Percentiles rank a stretch among this genome's conserved stretches.
Evolutionary conservation across 176 grass and related monocot species (phyloP).

Genomic region (Alloteropsis semialata): DNA sequence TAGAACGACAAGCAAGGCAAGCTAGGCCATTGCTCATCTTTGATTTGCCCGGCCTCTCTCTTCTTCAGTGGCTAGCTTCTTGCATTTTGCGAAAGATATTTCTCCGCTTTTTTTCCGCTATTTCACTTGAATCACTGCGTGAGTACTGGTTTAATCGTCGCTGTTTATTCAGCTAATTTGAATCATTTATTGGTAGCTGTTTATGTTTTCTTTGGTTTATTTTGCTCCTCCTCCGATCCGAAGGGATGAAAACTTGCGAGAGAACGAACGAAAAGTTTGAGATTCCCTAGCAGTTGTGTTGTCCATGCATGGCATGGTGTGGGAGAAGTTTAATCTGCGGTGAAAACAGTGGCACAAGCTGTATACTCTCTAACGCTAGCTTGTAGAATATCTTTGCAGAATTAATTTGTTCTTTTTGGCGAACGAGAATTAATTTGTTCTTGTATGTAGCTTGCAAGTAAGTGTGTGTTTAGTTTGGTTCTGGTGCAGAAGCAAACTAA

Average conservation of each 20-base stretch:
- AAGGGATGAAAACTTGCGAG: neutral
- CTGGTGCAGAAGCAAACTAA: neutral
- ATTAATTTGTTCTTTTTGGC: too few species aligned
- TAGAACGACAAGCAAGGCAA: neutral
- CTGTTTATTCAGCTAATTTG: constrained; percentile 34
- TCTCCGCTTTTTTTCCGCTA: constrained; percentile 4
- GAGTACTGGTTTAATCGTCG: constrained; percentile 31
- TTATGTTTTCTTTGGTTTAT: constrained; percentile 3
- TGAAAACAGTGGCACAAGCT: constrained; percentile 21
- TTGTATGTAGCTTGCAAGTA: constrained; percentile 25
- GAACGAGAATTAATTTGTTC: too few species aligned
- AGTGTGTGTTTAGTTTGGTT: neutral
- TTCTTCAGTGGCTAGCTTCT: neutral
- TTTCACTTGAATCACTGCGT: constrained; percentile 38
- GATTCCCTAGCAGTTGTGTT: neutral
- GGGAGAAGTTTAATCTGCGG: constrained; percentile 18
- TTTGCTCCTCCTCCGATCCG: constrained; percentile 6
- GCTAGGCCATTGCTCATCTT: constrained; percentile 16
- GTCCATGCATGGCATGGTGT: neutral
- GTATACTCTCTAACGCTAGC: constrained; percentile 14
- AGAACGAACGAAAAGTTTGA: constrained; percentile 4
- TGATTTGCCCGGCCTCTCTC: neutral
- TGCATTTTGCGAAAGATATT: constrained; percentile 48
- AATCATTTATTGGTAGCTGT: constrained; percentile 8
- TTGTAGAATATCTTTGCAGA: constrained; percentile 16